Percentiles rank a stretch among this genome's conserved stretches.
These are phyloP conservation scores for Akanthomyces dipterigenus DNA, from an alignment of 2,329 filamentous ascomycete genomes.

Conservation along the genomic window DNA sequence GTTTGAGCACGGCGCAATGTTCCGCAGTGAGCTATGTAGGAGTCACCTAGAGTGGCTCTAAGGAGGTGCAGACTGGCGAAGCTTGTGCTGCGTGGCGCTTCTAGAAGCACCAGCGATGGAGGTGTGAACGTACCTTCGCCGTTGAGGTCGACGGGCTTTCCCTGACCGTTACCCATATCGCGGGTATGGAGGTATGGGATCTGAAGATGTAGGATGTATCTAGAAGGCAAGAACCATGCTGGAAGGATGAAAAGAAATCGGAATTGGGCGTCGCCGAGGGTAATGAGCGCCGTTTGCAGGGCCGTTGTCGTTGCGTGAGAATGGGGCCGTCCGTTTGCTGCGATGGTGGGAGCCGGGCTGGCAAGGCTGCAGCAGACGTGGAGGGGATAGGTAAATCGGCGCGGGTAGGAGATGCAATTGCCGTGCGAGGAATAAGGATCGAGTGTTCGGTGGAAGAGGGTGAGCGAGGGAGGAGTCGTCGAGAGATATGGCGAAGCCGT, in stretches of 20 bases:
- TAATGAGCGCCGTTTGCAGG: not conserved
- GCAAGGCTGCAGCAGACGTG: not conserved
- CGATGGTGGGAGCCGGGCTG: not conserved
- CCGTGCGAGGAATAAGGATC: not conserved
- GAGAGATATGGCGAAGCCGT: not conserved
- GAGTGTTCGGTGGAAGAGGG: not conserved
- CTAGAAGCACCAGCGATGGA: not conserved
- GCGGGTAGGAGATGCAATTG: not conserved
- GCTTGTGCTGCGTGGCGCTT: not conserved
- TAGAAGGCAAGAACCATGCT: conserved; percentile 8
- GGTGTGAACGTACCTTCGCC: conserved; percentile 65
- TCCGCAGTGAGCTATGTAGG: not conserved
- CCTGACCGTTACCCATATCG: conserved; percentile 87
- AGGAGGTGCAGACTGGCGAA: not conserved
- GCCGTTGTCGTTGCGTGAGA: not conserved
- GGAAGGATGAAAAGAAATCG: not conserved
- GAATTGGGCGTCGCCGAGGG: not conserved
- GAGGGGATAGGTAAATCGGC: not conserved
- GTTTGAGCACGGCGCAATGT: not conserved
- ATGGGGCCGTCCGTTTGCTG: not conserved
- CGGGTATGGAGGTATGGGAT: not conserved
- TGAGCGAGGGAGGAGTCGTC: not conserved
- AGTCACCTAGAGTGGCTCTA: not conserved
- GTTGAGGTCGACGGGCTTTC: conserved; percentile 85
- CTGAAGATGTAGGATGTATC: not conserved